These are phyloP conservation scores for Paracorniculantispora psalliotae DNA, from an alignment of 2,329 filamentous ascomycete species.

Conservation along the genomic window DNA sequence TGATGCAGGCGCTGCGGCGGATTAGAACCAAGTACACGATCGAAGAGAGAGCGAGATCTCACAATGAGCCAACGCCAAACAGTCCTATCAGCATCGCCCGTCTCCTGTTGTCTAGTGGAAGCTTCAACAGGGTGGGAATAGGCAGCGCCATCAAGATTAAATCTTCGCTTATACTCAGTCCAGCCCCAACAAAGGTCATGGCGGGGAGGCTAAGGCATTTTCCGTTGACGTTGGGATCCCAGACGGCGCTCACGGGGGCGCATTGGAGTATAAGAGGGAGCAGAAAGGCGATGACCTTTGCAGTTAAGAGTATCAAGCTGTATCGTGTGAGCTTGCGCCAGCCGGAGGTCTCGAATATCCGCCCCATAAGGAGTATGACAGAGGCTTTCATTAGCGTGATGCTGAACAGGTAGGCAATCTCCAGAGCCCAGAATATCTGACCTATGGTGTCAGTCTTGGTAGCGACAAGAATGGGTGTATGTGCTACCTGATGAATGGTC, in stretches of 20 bases:
- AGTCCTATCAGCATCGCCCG: not conserved
- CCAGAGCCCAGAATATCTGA: not conserved
- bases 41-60: not conserved
- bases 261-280: not conserved
- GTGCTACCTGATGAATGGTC: not conserved
- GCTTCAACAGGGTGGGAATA: not conserved
- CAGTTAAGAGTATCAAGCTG: not conserved
- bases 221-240: not conserved
- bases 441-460: not conserved
- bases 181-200: not conserved
- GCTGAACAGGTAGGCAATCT: not conserved
- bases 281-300: not conserved
- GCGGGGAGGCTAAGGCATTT: not conserved
- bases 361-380: not conserved
- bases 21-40: not conserved
- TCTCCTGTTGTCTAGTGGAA: not conserved
- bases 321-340: not conserved
- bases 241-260: not conserved
- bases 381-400: not conserved
- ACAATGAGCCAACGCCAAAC: not conserved
- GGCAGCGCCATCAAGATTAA: not conserved
- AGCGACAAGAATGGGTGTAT: not conserved
- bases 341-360: not conserved
- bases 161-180: not conserved
- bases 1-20: not conserved